These are phyloP conservation scores for Nelumbo lutea DNA, from an alignment of 164 flowering plant genomes.

Conservation along the genomic window DNA sequence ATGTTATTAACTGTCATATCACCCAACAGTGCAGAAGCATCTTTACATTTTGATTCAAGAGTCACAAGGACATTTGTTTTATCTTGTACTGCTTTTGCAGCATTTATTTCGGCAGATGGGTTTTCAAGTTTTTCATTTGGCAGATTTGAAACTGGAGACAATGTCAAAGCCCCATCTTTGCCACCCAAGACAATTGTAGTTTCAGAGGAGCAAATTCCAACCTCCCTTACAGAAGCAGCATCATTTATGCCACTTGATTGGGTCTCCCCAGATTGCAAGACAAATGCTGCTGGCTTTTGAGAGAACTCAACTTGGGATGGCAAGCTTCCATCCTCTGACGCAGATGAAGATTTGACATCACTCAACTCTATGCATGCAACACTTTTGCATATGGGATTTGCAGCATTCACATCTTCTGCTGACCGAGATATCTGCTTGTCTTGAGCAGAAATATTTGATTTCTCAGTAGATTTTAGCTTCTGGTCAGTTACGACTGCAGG, in stretches of 20 bases:
- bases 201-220: constrained; percentile 24
- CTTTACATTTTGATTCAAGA: constrained; percentile 4
- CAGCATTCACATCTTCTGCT: constrained; percentile 4
- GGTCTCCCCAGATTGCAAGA: constrained; percentile 10
- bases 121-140: constrained; percentile 3
- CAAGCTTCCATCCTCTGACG: constrained; percentile 6
- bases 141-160: constrained; percentile 13
- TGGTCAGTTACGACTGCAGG: background rate
- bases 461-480: constrained; percentile 7
- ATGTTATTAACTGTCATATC: background rate
- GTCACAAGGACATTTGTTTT: constrained; percentile 2
- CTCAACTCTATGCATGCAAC: constrained; percentile 1
- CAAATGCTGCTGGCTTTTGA: background rate
- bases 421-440: constrained; percentile 5
- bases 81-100: constrained; percentile 3
- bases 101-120: constrained; percentile 11
- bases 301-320: constrained; percentile 2
- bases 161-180: constrained; percentile 15
- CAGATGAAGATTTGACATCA: constrained; percentile 5
- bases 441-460: constrained; percentile 6
- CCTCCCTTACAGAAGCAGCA: constrained; percentile 33
- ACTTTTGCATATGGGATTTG: constrained; percentile 1
- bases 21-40: background rate
- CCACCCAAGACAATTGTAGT: constrained; percentile 14
- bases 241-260: constrained; percentile 27